Conservation (phyloP, 768 basidiomycete species). For the Suillus bovinus region DNA sequence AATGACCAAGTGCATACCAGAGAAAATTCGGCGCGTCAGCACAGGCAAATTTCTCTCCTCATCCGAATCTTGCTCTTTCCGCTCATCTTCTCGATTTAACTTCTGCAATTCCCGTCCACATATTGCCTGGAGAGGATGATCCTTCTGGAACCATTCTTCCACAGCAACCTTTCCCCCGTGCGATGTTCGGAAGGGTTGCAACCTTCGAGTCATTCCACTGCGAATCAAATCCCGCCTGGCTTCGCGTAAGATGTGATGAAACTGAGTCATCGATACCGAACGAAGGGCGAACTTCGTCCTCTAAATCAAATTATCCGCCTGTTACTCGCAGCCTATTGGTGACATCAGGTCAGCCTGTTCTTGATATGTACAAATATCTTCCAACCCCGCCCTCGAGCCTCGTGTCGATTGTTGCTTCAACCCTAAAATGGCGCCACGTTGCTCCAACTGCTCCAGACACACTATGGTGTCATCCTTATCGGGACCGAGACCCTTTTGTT, state of each 20-base stretch:
- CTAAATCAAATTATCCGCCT: slow-evolving; percentile 16
- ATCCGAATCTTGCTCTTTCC: slow-evolving; percentile 73
- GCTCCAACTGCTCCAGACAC: slow-evolving; percentile 99
- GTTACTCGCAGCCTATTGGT: slow-evolving; percentile 65
- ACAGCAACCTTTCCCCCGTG: slow-evolving; percentile 89
- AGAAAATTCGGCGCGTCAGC: slow-evolving; percentile 65
- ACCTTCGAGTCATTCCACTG: slow-evolving; percentile 64
- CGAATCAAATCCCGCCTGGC: slow-evolving; percentile 90
- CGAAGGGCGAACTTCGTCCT: slow-evolving; percentile 6
- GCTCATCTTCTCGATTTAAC: slow-evolving; percentile 74
- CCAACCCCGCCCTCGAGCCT: slow-evolving; percentile 69
- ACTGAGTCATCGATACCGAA: slow-evolving; percentile 4
- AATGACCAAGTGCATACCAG: slow-evolving; percentile 37
- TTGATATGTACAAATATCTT: slow-evolving; percentile 96
- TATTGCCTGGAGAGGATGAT: slow-evolving; percentile 87
- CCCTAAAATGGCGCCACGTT: slow-evolving; percentile 91
- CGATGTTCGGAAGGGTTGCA: slow-evolving; percentile 76
- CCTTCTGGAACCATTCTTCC: slow-evolving; percentile 89
- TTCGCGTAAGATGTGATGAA: slow-evolving; percentile 55
- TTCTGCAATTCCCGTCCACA: slow-evolving; percentile 77
- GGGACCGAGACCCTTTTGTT: slow-evolving; percentile 85
- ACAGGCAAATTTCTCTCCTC: slow-evolving; percentile 58
- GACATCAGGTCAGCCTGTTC: slow-evolving; percentile 90
- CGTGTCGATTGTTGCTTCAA: slow-evolving; percentile 71
- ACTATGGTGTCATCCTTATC: slow-evolving; percentile 96